Conservation (phyloP, 164 flowering plant species). For the Magnolia officinalis region DNA sequence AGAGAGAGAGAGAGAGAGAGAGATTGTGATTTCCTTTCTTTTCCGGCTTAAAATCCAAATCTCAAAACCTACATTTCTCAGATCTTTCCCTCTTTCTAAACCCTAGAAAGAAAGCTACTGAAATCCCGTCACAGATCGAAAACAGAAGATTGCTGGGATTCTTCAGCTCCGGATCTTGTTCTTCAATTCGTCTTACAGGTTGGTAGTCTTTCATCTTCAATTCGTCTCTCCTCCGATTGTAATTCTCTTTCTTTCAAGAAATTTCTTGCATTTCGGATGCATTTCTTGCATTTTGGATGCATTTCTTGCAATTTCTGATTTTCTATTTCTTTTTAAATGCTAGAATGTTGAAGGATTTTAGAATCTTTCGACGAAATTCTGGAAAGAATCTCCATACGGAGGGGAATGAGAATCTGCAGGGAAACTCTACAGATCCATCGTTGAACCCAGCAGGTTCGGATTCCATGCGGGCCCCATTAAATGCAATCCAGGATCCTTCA, state of each 20-base stretch:
- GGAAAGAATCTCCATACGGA: slow-evolving; percentile 41
- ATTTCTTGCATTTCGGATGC: not conserved
- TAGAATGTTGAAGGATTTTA: slow-evolving; percentile 85
- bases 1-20: not conserved
- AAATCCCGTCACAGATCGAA: not conserved
- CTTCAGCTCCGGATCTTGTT: slow-evolving; percentile 12
- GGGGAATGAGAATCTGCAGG: slow-evolving; percentile 73
- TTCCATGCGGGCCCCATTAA: slow-evolving; percentile 52
- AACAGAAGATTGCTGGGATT: slow-evolving; percentile 12
- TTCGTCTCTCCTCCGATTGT: not conserved
- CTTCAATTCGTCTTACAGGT: slow-evolving; percentile 17
- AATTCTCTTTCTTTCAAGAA: not conserved
- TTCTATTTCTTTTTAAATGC: not conserved
- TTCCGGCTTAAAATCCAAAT: not conserved
- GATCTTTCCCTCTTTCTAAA: not conserved
- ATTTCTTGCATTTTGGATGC: not conserved
- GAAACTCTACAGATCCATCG: slow-evolving; percentile 32
- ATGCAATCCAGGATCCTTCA: slow-evolving; percentile 52
- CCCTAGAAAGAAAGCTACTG: not conserved
- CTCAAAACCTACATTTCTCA: not conserved
- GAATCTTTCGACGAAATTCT: slow-evolving; percentile 50
- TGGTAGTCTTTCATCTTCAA: not conserved
- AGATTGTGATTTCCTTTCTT: not conserved
- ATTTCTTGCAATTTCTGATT: not conserved
- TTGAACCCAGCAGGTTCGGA: slow-evolving; percentile 23